Evolutionary conservation across 331 rosid species (phyloP), one percentile per base, ranked within the genome.

Genomic region (Rhamnella rubrinervis): DNA sequence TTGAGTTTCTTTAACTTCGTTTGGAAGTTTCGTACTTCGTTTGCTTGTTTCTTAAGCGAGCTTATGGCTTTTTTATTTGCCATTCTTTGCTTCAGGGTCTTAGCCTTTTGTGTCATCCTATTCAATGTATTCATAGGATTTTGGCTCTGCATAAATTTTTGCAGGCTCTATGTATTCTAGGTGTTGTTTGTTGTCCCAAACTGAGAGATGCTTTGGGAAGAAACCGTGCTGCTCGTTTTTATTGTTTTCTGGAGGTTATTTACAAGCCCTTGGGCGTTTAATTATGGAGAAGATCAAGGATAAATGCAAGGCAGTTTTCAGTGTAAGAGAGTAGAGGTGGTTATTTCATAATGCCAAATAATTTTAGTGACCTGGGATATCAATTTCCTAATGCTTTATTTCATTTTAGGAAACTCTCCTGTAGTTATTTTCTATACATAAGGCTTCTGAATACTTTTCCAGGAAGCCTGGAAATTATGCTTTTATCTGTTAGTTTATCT

Each of bases 41-140:
- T 89, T 90, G 85, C 98, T 84, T 92, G 76, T 61, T 76, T 65
- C 44, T 58, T 71, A 91, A 95, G 97, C 85, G 78, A 95, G 81
- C 84, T 72, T 71, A 53, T 73, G 66, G 26, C 70, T 70, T 78
- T 64, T 77, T 59, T 77, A 71, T 73, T 56, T 78, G 44, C 46
- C 86, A 86, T 82, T 85, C 90, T 82, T 84, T 85, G 52, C 84
- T 82, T 78, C 74, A 85, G 79, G 79, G 65, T 80, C 68, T 63
- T 81, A 35, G 75, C 85, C 82, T 65, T 64, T 79, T 82, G 74
- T 11, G 61, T 71, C 31, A 55, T 14, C 39, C 69, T n/a, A 52
- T 61, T 62, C 35, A 31, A 31, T 31, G 58, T 77, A 72, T 72
- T 71, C 67, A 38, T 68, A 52, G 55, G 75, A 64, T 73, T 80